Percentiles rank a stretch among this genome's conserved stretches.
Conservation (phyloP, 495 filamentous ascomycete genomes). For the Collariella sp. region DNA sequence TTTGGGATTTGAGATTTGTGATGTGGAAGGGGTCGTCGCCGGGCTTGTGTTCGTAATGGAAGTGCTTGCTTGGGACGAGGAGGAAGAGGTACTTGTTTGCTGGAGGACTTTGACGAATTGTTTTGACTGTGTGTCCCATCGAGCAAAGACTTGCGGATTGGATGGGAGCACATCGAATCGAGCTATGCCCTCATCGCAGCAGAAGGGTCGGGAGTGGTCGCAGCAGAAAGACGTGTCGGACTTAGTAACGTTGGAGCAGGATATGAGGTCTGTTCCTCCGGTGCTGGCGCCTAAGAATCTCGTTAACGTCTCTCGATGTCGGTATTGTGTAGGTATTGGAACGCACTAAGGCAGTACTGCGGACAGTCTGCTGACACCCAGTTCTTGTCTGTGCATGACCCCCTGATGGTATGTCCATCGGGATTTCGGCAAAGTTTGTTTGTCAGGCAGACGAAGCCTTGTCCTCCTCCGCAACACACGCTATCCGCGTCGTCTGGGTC, state of each 20-base stretch:
- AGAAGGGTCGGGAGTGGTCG: neutral
- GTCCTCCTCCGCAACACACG: neutral
- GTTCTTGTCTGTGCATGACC: neutral
- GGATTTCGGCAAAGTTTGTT: neutral
- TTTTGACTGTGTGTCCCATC: neutral
- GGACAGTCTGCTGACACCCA: neutral
- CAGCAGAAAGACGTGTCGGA: neutral
- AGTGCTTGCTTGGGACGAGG: neutral
- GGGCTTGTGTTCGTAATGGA: too few species aligned
- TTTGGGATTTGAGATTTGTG: neutral
- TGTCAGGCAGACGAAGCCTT: neutral
- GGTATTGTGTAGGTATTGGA: neutral
- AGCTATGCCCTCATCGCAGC: neutral
- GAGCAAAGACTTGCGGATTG: neutral
- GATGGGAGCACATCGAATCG: neutral
- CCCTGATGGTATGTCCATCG: neutral
- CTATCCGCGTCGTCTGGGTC: neutral
- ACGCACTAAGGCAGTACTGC: neutral
- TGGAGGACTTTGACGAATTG: neutral
- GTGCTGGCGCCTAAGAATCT: neutral
- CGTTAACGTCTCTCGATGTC: too few species aligned
- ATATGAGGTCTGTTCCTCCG: neutral
- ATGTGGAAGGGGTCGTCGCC: neutral
- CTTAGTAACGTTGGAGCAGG: neutral
- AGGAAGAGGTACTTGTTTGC: too few species aligned